phyloP scores from a whole-genome alignment of 768 basidiomycete genomes.

The Dendrothele bispora region DNA sequence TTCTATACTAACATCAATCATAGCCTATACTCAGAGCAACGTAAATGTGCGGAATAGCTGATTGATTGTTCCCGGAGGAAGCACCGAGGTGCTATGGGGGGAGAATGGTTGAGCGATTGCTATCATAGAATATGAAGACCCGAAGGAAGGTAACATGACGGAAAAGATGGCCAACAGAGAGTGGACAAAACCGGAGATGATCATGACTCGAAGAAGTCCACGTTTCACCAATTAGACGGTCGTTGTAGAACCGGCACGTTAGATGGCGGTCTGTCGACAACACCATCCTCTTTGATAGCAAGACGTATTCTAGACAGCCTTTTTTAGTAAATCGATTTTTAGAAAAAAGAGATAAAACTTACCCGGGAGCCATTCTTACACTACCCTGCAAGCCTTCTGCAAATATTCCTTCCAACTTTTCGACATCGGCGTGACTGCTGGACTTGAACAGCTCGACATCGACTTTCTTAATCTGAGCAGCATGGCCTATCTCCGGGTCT shows the following conservation, averaged over 20 bases:
- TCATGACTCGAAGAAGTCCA: too few species aligned
- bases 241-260: slow-evolving; percentile 1
- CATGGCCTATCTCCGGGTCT: background rate
- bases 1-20: too few species aligned
- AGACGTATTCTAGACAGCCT: background rate
- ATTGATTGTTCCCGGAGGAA: too few species aligned
- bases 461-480: background rate
- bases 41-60: too few species aligned
- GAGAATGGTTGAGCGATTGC: too few species aligned
- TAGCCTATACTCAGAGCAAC: too few species aligned
- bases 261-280: background rate
- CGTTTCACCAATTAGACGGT: background rate
- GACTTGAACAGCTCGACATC: background rate
- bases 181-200: too few species aligned
- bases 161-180: too few species aligned
- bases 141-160: too few species aligned
- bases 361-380: slow-evolving; percentile 1
- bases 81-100: too few species aligned
- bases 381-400: background rate
- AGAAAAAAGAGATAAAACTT: background rate
- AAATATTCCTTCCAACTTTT: background rate
- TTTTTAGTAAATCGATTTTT: background rate
- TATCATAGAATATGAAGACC: too few species aligned
- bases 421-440: background rate
- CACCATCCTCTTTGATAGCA: background rate